Conservation (phyloP, 495 filamentous ascomycete species). For the Hypoxylon perforatum region DNA sequence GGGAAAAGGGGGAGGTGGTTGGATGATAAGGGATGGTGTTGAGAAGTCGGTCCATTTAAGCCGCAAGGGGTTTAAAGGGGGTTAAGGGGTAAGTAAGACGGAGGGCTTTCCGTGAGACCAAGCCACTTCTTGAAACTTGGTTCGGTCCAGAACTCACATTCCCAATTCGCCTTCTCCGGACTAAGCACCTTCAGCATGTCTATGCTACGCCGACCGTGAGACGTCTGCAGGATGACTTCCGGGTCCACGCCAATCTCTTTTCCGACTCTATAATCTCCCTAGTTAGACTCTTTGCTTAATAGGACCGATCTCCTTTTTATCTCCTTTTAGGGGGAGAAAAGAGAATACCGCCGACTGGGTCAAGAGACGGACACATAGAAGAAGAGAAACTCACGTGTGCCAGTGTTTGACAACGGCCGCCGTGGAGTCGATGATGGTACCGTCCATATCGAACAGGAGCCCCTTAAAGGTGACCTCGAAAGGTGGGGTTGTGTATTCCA, state of each 20-base stretch:
- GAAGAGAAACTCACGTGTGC: slow-evolving; percentile 70
- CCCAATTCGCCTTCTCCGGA: slow-evolving; percentile 86
- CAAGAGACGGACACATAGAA: slow-evolving; percentile 6
- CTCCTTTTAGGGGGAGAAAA: background rate
- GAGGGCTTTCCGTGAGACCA: slow-evolving; percentile 1
- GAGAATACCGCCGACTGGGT: background rate
- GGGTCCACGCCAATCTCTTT: slow-evolving; percentile 85
- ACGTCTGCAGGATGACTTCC: slow-evolving; percentile 82
- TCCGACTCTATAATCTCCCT: slow-evolving; percentile 70
- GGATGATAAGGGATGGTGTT: slow-evolving; percentile 10
- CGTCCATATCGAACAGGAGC: slow-evolving; percentile 93
- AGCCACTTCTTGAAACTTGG: background rate
- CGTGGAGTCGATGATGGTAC: slow-evolving; percentile 83
- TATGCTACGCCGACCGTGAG: slow-evolving; percentile 87
- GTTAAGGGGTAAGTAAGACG: slow-evolving; percentile 6
- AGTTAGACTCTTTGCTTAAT: slow-evolving; percentile 15
- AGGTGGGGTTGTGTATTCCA: slow-evolving; percentile 68
- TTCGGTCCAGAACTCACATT: slow-evolving; percentile 72
- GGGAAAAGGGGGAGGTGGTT: slow-evolving; percentile 7
- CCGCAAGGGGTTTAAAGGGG: slow-evolving; percentile 19
- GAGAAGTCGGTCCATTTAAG: slow-evolving; percentile 8
- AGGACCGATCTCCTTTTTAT: background rate
- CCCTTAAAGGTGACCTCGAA: slow-evolving; percentile 75
- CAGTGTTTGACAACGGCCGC: slow-evolving; percentile 91
- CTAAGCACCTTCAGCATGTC: slow-evolving; percentile 81